Percentiles rank a stretch among this genome's conserved stretches.
phyloP scores from a whole-genome alignment of 495 filamentous ascomycete genomes.

The Pseudevernia furfuracea region DNA sequence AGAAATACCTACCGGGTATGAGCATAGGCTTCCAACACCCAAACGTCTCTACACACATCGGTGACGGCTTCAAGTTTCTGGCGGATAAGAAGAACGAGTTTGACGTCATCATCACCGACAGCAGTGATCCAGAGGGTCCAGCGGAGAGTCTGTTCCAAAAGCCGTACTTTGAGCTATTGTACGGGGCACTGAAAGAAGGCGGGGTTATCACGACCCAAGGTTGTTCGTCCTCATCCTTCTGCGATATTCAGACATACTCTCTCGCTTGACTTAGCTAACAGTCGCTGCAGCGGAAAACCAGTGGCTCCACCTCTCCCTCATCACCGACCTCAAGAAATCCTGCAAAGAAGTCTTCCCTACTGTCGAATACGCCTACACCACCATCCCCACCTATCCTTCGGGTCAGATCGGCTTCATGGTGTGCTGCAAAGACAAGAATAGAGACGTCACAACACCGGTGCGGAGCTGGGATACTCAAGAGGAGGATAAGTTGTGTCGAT shows the following conservation, averaged over 20 bases:
- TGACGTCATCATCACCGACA: slow-evolving; percentile 99
- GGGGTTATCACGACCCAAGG: slow-evolving; percentile 99
- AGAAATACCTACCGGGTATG: slow-evolving; percentile 97
- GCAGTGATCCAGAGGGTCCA: slow-evolving; percentile 92
- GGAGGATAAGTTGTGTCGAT: slow-evolving; percentile 83
- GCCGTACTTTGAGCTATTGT: slow-evolving; percentile 91
- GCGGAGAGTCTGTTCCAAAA: slow-evolving; percentile 96
- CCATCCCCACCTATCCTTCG: slow-evolving; percentile 97
- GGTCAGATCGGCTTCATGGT: slow-evolving; percentile 99
- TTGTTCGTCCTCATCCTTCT: slow-evolving; percentile 65
- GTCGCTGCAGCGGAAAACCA: slow-evolving; percentile 72
- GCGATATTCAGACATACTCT: slow-evolving; percentile 8
- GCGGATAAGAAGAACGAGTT: slow-evolving; percentile 88
- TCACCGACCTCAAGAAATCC: slow-evolving; percentile 84
- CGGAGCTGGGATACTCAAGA: slow-evolving; percentile 74
- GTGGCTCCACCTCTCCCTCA: slow-evolving; percentile 92
- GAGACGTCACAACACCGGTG: slow-evolving; percentile 75
- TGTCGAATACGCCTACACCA: slow-evolving; percentile 98
- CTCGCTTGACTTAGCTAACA: slow-evolving; percentile 32
- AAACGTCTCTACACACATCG: slow-evolving; percentile 82
- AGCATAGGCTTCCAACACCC: slow-evolving; percentile 85
- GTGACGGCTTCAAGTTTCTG: slow-evolving; percentile 97
- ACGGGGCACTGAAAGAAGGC: slow-evolving; percentile 81
- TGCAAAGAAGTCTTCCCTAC: slow-evolving; percentile 96
- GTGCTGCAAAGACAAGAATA: slow-evolving; percentile 84